Conservation (phyloP, 768 basidiomycete genomes). For the Amanita jacksonii region DNA sequence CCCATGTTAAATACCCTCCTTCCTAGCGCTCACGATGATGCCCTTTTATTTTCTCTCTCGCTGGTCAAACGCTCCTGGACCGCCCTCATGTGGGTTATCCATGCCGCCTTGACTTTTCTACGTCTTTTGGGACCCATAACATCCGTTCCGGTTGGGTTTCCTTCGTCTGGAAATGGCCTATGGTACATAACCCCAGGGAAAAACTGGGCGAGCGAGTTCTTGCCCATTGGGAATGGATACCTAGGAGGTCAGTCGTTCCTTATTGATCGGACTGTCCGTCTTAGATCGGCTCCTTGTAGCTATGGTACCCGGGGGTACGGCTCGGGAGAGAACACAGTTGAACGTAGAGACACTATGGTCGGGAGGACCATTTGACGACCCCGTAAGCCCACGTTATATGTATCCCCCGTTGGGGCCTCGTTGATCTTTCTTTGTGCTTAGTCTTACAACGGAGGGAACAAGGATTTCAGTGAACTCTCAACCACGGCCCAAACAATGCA, state of each 20-base stretch:
- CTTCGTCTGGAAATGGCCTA: constrained; percentile 62
- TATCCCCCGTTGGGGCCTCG: neutral
- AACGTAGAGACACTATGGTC: constrained; percentile 76
- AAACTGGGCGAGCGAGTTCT: constrained; percentile 49
- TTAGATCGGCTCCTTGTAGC: constrained; percentile 26
- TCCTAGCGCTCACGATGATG: neutral
- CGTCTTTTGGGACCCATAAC: constrained; percentile 14
- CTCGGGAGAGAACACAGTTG: constrained; percentile 51
- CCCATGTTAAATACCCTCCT: neutral
- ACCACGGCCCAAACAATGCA: constrained; percentile 41
- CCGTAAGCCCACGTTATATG: constrained; percentile 28
- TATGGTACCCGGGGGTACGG: constrained; percentile 54
- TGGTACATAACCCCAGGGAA: constrained; percentile 53
- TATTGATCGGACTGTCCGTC: neutral
- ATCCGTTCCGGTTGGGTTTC: constrained; percentile 40
- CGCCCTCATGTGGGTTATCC: constrained; percentile 16
- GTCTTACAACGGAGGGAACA: constrained; percentile 70
- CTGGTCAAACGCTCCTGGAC: constrained; percentile 1
- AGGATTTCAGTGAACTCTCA: constrained; percentile 31
- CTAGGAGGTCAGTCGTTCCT: constrained; percentile 40
- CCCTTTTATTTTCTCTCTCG: neutral
- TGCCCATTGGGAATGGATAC: constrained; percentile 70
- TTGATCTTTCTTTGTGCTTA: constrained; percentile 12
- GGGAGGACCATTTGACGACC: constrained; percentile 61
- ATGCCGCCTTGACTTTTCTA: constrained; percentile 15